Evolutionary conservation across 2,329 filamentous ascomycete species (phyloP), one percentile per base, ranked within the genome.

Genomic region (Emydomyces testavorans): DNA sequence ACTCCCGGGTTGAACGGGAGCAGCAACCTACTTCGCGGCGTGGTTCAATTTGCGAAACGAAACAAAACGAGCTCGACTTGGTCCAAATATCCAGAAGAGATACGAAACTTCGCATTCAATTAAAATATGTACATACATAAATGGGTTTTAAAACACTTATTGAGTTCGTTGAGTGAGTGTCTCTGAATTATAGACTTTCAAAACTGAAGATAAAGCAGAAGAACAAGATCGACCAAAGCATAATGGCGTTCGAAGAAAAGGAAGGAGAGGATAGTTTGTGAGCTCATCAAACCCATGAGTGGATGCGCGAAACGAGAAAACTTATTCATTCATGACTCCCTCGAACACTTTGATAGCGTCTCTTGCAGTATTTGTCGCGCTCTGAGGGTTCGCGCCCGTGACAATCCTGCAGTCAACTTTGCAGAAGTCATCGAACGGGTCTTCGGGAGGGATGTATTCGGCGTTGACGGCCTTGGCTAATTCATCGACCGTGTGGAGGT

Each of bases 371-470:
- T 63, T 64, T 8, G 44, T 52, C 6, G 68, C 62, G 53, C 68
- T 71, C 6, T 63, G 62, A 4, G 68, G 67, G 53, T 70, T 71
- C 54, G 64, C 59, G 1, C 68, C 69, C 13, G 66, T 71, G 29
- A 71, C 60, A 13, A 71, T 53, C 26, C 53, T 50, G 5, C 45
- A 50, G 37, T 56, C 54, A 26, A 56, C 48, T 38, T 50, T 52
- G 32, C 46, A 46, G 13, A 53, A 54, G 28, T 56, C 46, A n/a
- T 49, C 54, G 16, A 49, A 55, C 6, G 53, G 42, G 40, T 44
- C 37, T 3, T 36, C 32, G 10, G 54, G 54, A 26, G 38, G 31
- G 23, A 50, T 35, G 28, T 49, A 56, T 18, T 51, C 41, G 21
- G 49, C 54, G 15, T 48, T 29, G 11, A 42, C 41, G 6, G 38